These are phyloP conservation scores for Saposhnikovia divaricata DNA, from an alignment of 129 eudicot genomes.

Conservation along the genomic window DNA sequence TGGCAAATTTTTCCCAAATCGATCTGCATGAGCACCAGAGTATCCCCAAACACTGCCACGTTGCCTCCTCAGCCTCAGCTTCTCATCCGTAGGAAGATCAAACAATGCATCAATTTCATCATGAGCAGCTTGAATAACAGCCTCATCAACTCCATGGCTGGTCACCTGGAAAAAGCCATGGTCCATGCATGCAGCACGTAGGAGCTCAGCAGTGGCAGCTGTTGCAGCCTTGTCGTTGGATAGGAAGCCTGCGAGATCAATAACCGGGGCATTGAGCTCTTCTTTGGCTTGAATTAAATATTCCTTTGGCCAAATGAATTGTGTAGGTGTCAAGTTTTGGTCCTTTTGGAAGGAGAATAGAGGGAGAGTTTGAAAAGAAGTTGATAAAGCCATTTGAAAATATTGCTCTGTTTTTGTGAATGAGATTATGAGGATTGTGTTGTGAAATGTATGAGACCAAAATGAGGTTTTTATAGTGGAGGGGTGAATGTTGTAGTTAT, in stretches of 20 bases:
- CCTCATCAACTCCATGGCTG: slow-evolving; percentile 29
- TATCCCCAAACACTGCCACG: slow-evolving; percentile 25
- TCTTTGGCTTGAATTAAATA: slow-evolving; percentile 19
- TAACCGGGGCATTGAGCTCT: slow-evolving; percentile 19
- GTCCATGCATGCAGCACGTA: slow-evolving; percentile 18
- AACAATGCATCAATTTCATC: slow-evolving; percentile 19
- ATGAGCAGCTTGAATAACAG: slow-evolving; percentile 11
- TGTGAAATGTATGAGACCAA: background rate
- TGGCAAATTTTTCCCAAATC: slow-evolving; percentile 24
- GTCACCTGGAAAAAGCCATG: slow-evolving; percentile 35
- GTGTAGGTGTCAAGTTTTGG: slow-evolving; percentile 13
- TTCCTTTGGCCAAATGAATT: slow-evolving; percentile 24
- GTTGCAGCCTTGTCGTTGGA: slow-evolving; percentile 14
- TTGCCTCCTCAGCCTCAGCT: slow-evolving; percentile 13
- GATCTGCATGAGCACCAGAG: slow-evolving; percentile 27
- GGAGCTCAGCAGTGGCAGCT: slow-evolving; percentile 2
- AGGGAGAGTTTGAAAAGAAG: background rate
- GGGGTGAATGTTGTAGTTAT: background rate
- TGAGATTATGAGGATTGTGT: background rate
- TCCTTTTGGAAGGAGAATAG: slow-evolving; percentile 3
- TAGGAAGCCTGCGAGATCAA: slow-evolving; percentile 30
- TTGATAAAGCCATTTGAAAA: background rate
- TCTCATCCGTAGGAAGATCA: slow-evolving; percentile 16
- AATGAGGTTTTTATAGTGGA: background rate
- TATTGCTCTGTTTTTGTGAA: background rate